phyloP scores from a whole-genome alignment of 2,329 filamentous ascomycete genomes.

The Zymoseptoria tritici region DNA sequence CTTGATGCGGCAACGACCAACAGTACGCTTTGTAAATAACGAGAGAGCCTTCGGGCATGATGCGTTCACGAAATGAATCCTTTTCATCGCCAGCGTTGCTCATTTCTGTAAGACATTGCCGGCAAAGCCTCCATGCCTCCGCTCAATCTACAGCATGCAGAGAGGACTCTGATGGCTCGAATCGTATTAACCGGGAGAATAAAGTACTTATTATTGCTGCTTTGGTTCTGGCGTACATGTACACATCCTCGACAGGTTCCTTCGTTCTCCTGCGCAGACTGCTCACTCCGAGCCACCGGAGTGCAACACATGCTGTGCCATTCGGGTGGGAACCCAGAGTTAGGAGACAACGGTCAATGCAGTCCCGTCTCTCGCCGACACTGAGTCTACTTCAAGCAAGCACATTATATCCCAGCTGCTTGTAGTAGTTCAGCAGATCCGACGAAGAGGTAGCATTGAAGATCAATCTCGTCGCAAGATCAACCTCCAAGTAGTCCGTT shows the following conservation, averaged over 20 bases:
- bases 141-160: not conserved
- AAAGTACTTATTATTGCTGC: too few species aligned
- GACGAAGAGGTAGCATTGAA: constrained; percentile 4
- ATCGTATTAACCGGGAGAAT: too few species aligned
- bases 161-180: too few species aligned
- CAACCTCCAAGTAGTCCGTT: constrained; percentile 8
- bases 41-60: not conserved
- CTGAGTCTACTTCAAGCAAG: not conserved
- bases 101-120: not conserved
- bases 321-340: too few species aligned
- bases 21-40: not conserved
- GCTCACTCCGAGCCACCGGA: too few species aligned
- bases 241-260: too few species aligned
- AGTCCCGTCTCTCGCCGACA: not conserved
- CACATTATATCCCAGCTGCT: constrained; percentile 1
- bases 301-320: too few species aligned
- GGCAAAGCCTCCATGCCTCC: not conserved
- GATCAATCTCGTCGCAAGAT: constrained; percentile 6
- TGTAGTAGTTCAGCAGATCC: constrained; percentile 10
- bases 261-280: too few species aligned
- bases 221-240: too few species aligned
- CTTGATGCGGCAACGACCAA: constrained; percentile 6
- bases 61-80: not conserved
- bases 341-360: too few species aligned
- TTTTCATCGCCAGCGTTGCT: not conserved